Percentiles rank a stretch among this genome's conserved stretches.
Evolutionary conservation across 2,329 filamentous ascomycete species (phyloP).

Genomic region (Dothideomycetes sp.): DNA sequence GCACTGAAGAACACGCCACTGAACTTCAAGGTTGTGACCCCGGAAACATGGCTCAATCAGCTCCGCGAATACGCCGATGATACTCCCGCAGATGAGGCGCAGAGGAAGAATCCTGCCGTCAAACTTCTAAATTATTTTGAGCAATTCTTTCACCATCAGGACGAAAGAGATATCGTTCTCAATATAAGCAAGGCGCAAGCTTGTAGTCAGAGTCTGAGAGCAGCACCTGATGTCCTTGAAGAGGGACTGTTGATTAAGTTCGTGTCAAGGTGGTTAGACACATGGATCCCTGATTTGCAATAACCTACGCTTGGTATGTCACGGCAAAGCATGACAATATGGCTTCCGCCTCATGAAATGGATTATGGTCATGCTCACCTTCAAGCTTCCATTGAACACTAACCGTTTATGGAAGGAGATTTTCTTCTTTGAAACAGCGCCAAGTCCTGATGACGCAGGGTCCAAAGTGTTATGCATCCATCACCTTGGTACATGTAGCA

Average conservation of each 20-base stretch:
- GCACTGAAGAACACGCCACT: slow-evolving; percentile 23
- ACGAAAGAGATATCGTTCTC: slow-evolving; percentile 9
- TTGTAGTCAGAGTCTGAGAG: background rate
- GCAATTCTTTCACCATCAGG: slow-evolving; percentile 13
- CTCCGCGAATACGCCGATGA: slow-evolving; percentile 6
- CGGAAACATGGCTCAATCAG: slow-evolving; percentile 13
- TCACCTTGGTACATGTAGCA: too few species aligned
- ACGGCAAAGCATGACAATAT: too few species aligned
- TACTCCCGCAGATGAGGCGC: slow-evolving; percentile 12
- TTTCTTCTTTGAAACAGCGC: too few species aligned
- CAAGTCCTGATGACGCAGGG: too few species aligned
- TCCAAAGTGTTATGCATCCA: too few species aligned
- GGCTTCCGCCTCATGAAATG: too few species aligned
- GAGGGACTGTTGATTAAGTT: background rate
- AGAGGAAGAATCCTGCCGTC: slow-evolving; percentile 17
- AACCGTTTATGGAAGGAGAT: too few species aligned
- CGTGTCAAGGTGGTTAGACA: background rate
- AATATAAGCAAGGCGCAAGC: background rate
- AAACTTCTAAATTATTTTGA: slow-evolving; percentile 21
- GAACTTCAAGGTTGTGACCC: slow-evolving; percentile 12
- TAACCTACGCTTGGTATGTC: too few species aligned
- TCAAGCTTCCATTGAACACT: too few species aligned
- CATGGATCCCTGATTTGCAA: too few species aligned
- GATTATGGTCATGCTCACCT: too few species aligned
- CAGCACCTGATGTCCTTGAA: background rate